phyloP scores from a whole-genome alignment of 2,329 filamentous ascomycete genomes.

The Pseudogymnoascus sp. region DNA sequence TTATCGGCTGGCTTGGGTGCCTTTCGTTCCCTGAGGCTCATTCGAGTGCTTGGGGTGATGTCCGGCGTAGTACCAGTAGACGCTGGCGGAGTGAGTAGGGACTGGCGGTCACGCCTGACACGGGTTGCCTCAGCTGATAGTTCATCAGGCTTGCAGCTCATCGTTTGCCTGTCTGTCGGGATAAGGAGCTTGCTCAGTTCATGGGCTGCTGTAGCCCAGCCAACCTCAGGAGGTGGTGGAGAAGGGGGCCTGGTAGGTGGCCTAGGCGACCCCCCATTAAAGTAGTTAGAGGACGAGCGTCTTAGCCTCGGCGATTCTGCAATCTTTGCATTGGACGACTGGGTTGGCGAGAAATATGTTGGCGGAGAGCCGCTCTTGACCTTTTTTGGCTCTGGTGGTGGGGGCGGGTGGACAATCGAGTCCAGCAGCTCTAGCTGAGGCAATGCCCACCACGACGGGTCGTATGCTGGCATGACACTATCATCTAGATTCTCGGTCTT shows the following conservation, averaged over 20 bases:
- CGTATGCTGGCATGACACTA: conserved; percentile 42
- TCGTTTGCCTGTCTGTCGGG: conserved; percentile 65
- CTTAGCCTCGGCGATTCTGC: conserved; percentile 59
- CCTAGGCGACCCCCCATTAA: conserved; percentile 32
- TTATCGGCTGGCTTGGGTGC: conserved; percentile 43
- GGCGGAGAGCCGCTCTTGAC: conserved; percentile 51
- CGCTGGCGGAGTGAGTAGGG: conserved; percentile 35
- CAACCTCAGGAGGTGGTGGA: conserved; percentile 71
- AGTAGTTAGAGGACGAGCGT: conserved; percentile 53
- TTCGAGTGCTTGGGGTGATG: conserved; percentile 44
- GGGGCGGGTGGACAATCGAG: conserved; percentile 43
- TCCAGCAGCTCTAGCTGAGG: conserved; percentile 64
- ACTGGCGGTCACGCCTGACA: conserved; percentile 57
- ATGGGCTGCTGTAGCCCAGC: conserved; percentile 77
- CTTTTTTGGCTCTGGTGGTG: conserved; percentile 46
- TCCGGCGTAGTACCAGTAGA: conserved; percentile 26
- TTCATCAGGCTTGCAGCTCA: conserved; percentile 71
- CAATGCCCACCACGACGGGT: conserved; percentile 65
- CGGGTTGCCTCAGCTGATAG: conserved; percentile 63
- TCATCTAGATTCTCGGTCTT: neutral
- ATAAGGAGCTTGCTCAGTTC: conserved; percentile 79
- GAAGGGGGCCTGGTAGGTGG: conserved; percentile 43
- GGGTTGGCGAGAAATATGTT: conserved; percentile 80
- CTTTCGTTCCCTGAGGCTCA: conserved; percentile 69
- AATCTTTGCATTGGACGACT: conserved; percentile 77